Base-by-base conservation (phyloP, 441 rosid genomes). In the Erodium texanum region DNA sequence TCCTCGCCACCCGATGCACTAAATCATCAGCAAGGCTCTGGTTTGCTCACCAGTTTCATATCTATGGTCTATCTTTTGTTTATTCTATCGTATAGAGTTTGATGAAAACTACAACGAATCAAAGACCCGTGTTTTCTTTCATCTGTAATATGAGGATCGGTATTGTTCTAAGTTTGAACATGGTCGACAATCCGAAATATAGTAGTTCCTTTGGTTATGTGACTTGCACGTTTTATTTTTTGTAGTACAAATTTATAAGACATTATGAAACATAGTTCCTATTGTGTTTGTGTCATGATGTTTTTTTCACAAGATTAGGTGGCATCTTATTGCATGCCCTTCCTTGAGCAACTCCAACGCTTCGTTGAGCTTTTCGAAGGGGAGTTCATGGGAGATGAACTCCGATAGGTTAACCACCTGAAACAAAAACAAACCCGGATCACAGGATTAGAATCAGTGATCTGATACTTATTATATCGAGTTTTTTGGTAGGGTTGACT, bases 1-100 rank as follows among this genome's bases (percentile, higher is more conserved):
- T 68, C 86, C 92, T 59, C 85, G 91, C 22, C 66, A 79, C 76
- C 83, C 78, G 5, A 73, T 77, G 76, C 85, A 84, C 70, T 83
- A 79, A 86, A 52, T 64, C 16, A 62, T 75, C 62, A 41, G 9
- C 48, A 41, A 56, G 65, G 74, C 66, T 32, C 24, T 8, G 65
- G 70, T 73, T 56, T 70, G 73, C 66, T 74, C 66, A 68, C 71
- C 68, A 11, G 77, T 65, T 73, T 68, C 78, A 7, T 29, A 29
- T 29, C 34, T 29, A 29, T 29, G 34, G 34, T 29, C 6, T 3
- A 29, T 3, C 45, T 78, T 74, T 70, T 73, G 72, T 67, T 70
- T 65, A 65, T 79, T 70, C 68, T 67, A 56, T 76, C 70, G 59
- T 70, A 64, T 72, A 73, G 75, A 74, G 85, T 75, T 73, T 70